These are phyloP conservation scores for Penicillium odoratum DNA, from an alignment of 495 filamentous ascomycete species.

Conservation along the genomic window DNA sequence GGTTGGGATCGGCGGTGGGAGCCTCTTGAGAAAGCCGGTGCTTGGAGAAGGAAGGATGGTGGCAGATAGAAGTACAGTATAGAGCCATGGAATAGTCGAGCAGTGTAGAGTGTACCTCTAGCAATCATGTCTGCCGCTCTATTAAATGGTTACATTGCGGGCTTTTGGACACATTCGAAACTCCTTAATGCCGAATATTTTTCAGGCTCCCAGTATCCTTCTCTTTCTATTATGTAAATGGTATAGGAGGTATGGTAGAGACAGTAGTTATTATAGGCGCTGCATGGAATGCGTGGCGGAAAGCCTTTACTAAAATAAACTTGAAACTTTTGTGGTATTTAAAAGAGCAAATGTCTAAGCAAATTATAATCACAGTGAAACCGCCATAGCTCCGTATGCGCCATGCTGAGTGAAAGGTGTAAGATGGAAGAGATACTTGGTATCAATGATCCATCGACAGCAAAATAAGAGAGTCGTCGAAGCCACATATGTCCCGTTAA, in stretches of 20 bases:
- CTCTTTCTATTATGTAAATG: too few relatives aligned
- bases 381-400: constrained; percentile 30
- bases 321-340: constrained; percentile 25
- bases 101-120: background rate
- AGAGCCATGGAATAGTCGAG: background rate
- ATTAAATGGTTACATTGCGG: too few relatives aligned
- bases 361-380: constrained; percentile 15
- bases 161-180: too few relatives aligned
- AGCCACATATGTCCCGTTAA: background rate
- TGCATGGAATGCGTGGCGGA: background rate
- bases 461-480: background rate
- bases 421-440: background rate
- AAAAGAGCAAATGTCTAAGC: constrained; percentile 17
- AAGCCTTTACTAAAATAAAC: background rate
- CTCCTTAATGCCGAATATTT: too few relatives aligned
- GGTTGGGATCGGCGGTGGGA: constrained; percentile 45
- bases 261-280: too few relatives aligned
- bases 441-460: background rate
- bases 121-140: too few relatives aligned
- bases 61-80: background rate
- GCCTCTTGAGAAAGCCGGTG: constrained; percentile 27
- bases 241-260: too few relatives aligned
- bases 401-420: constrained; percentile 28
- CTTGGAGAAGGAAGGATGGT: constrained; percentile 36
- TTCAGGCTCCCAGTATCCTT: too few relatives aligned